phyloP scores from a whole-genome alignment of 2,329 filamentous ascomycete species.

The Aspergillus udagawae region DNA sequence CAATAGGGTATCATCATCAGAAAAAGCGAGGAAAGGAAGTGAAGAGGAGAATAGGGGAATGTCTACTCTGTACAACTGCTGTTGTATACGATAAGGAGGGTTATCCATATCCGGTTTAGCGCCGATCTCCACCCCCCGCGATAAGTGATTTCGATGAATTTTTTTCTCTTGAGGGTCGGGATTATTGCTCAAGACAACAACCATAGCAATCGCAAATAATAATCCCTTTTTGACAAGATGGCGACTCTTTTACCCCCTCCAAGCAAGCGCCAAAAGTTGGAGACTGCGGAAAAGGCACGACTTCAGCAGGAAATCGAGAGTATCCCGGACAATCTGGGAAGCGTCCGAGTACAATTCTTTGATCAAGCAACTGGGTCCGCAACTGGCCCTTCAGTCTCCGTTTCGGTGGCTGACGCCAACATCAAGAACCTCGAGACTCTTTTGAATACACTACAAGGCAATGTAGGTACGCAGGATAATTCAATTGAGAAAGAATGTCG shows the following conservation, averaged over 20 bases:
- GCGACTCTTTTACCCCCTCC: constrained; percentile 78
- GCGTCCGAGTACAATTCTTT: constrained; percentile 80
- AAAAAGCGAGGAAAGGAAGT: neutral
- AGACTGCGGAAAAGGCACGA: constrained; percentile 65
- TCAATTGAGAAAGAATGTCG: neutral
- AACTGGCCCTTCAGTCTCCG: constrained; percentile 67
- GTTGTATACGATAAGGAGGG: constrained; percentile 1
- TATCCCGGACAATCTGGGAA: constrained; percentile 66
- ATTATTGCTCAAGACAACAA: neutral
- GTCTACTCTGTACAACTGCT: neutral
- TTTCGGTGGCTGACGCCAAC: constrained; percentile 77
- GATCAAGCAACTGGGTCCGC: constrained; percentile 69
- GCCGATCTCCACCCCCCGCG: constrained; percentile 9
- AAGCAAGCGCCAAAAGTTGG: constrained; percentile 80
- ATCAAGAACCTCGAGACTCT: constrained; percentile 87
- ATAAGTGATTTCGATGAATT: constrained; percentile 15
- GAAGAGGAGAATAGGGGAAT: neutral
- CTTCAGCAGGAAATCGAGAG: constrained; percentile 70
- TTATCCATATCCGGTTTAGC: constrained; percentile 18
- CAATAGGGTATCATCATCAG: neutral
- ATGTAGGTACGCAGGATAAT: constrained; percentile 47
- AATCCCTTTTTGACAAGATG: constrained; percentile 51
- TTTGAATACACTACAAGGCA: constrained; percentile 76
- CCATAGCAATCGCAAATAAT: neutral
- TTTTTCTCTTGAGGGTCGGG: constrained; percentile 10